phyloP scores from a whole-genome alignment of 441 rosid species.

The Kokia cookei region DNA sequence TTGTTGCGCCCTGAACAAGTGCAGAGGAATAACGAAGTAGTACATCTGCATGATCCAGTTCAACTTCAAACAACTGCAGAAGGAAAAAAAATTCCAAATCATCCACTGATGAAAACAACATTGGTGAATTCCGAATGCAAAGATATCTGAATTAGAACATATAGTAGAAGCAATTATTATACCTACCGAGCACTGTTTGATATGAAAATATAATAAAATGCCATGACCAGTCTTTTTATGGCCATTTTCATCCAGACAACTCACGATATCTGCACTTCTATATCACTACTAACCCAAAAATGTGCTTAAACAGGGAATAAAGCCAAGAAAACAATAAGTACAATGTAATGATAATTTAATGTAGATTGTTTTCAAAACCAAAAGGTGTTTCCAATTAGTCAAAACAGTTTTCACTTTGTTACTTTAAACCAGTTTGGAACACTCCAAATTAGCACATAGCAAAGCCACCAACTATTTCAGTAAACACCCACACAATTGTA shows the following conservation, averaged over 20 bases:
- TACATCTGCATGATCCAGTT: constrained; percentile 60
- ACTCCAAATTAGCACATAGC: too few relatives aligned
- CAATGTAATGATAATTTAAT: background rate
- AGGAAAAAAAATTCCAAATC: constrained; percentile 9
- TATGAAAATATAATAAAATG: background rate
- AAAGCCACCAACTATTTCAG: background rate
- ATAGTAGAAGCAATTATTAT: background rate
- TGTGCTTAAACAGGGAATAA: background rate
- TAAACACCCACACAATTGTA: background rate
- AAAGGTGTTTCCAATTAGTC: background rate
- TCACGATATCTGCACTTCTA: background rate
- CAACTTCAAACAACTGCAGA: constrained; percentile 78
- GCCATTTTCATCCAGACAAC: background rate
- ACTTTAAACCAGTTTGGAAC: too few relatives aligned
- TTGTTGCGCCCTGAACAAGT: constrained; percentile 93
- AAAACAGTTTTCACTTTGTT: background rate
- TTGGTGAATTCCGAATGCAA: too few relatives aligned
- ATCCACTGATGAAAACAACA: background rate
- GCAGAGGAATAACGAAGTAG: constrained; percentile 93
- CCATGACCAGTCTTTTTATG: background rate
- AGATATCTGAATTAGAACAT: background rate
- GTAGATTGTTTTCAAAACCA: background rate
- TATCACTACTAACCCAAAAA: background rate
- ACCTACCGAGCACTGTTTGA: background rate
- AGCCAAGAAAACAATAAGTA: background rate